Evolutionary conservation across 1,284 basidiomycete species (phyloP).

Genomic region (Cutaneotrichosporon mucoides): DNA sequence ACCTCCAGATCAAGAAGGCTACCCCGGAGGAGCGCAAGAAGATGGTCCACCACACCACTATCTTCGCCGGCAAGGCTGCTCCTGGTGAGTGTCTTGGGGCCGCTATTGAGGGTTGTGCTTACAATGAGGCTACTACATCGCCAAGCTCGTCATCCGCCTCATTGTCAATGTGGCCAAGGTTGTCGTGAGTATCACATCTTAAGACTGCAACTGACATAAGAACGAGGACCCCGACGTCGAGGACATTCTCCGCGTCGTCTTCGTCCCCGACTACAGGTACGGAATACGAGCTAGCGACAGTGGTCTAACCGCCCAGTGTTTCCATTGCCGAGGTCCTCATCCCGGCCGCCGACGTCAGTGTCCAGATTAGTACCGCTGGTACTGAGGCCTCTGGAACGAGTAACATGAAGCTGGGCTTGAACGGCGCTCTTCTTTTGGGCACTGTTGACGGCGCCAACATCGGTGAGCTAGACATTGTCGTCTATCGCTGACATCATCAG

Average conservation of each 20-base stretch:
- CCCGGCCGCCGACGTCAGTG: constrained; percentile 83
- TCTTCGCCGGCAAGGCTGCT: constrained; percentile 71
- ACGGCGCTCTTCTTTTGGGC: constrained; percentile 65
- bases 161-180: constrained; percentile 82
- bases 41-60: constrained; percentile 60
- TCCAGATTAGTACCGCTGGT: constrained; percentile 91
- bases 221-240: constrained; percentile 83
- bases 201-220: constrained; percentile 13
- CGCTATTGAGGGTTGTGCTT: not conserved
- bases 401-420: constrained; percentile 77
- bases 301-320: constrained; percentile 44
- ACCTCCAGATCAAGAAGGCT: constrained; percentile 74
- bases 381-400: constrained; percentile 63
- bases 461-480: constrained; percentile 40
- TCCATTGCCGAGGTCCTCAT: constrained; percentile 86
- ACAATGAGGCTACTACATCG: constrained; percentile 47
- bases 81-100: constrained; percentile 29
- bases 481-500: constrained; percentile 12
- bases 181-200: constrained; percentile 49
- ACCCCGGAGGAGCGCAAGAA: constrained; percentile 71
- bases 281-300: not conserved
- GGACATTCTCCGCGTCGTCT: constrained; percentile 73
- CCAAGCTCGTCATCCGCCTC: constrained; percentile 72
- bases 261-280: constrained; percentile 65
- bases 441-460: constrained; percentile 82